These are phyloP conservation scores for Alternaria tenuissima DNA, from an alignment of 2,329 filamentous ascomycete species.

Conservation along the genomic window DNA sequence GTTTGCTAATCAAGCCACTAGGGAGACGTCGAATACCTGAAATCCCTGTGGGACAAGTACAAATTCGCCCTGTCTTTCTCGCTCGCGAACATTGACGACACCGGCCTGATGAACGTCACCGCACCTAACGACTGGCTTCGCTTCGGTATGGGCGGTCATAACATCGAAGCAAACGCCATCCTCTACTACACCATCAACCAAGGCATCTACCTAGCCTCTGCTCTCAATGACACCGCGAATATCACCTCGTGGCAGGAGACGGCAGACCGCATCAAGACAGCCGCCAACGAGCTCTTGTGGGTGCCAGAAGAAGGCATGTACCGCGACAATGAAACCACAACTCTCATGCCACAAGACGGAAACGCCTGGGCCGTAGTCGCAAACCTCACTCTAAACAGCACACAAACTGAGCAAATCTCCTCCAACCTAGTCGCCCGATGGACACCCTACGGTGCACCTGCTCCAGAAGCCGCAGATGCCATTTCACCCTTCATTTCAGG, in stretches of 20 bases:
- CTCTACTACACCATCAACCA: conserved; percentile 62
- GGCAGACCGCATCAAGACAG: conserved; percentile 54
- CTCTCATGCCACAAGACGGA: conserved; percentile 60
- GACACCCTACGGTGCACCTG: conserved; percentile 57
- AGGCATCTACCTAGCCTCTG: conserved; percentile 60
- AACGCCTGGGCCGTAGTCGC: conserved; percentile 55
- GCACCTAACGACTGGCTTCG: conserved; percentile 57
- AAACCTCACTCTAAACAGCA: conserved; percentile 45
- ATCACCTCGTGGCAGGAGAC: conserved; percentile 53
- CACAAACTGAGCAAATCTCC: conserved; percentile 44
- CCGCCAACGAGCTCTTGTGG: conserved; percentile 61
- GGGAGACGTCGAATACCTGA: conserved; percentile 52
- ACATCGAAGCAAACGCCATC: conserved; percentile 58
- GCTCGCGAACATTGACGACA: conserved; percentile 53
- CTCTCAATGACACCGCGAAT: conserved; percentile 55
- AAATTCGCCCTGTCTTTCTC: conserved; percentile 56
- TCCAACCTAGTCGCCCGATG: conserved; percentile 47
- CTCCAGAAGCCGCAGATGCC: conserved; percentile 56
- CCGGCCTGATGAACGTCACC: conserved; percentile 58
- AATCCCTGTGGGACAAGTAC: conserved; percentile 54
- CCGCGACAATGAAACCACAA: conserved; percentile 62
- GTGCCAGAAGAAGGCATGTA: conserved; percentile 60
- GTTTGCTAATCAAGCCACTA: conserved; percentile 19
- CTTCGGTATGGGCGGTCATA: conserved; percentile 61
- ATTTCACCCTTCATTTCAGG: conserved; percentile 59